Base-by-base conservation (phyloP, 371 early-diverging fungal species). In the Mycotypha africana region DNA sequence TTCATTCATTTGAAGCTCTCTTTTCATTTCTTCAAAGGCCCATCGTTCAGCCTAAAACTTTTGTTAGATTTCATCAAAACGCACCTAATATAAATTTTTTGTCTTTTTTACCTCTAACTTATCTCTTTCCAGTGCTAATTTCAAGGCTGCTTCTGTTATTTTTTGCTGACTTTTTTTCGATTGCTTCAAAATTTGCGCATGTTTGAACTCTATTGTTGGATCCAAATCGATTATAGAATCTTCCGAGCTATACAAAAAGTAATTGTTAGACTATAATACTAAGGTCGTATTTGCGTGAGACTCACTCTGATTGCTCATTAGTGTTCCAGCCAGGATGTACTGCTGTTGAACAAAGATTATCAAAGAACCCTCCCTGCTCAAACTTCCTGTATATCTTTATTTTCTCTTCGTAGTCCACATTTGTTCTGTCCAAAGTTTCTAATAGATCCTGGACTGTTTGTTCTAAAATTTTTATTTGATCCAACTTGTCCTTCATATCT, bases 341-440 rank as follows among this genome's bases (percentile, higher is more conserved):
- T 25, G 41, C 39, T 16, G 47, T 38, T n/a, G 47, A 61, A 55
- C 34, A 54, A 25, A 23, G 49, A 9, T 55, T 52, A 37, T 73
- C 70, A 65, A 69, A 73, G 38, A 73, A 73, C 0, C 60, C 61
- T 4, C 74, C 70, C 30, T 61, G 30, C 16, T 60, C 59, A 60
- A 57, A 73, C 14, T 50, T 45, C 44, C 55, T 47, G 45, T 67
- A 67, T 1, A 67, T 60, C 24, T 55, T 33, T 7, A 57, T 58
- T 12, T 62, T 62, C 20, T 53, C 54, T 16, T 67, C 67, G 38
- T 49, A 60, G 19, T 60, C 65, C 14, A 38, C 36, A 15, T 43
- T 48, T 14, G 38, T 40, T 19, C 31, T 44, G 58, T 61, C 53
- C 16, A 63, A 19, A n/a, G 48, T 46, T 4, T 54, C 53, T 15